These are phyloP conservation scores for Benincasa hispida DNA, from an alignment of 306 rosid species.

Conservation along the genomic window DNA sequence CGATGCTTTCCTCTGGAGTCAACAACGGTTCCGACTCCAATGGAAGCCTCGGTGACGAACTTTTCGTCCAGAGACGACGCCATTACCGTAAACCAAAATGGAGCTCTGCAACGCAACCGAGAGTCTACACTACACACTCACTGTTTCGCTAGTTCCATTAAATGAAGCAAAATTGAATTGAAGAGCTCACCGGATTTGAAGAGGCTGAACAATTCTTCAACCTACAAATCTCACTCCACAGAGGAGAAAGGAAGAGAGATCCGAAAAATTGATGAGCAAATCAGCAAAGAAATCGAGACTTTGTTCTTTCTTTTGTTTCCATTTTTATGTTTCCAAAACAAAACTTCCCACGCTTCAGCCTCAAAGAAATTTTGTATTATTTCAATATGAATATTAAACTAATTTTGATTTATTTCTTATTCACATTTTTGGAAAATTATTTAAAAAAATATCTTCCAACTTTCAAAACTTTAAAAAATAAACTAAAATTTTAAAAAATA, in stretches of 20 bases:
- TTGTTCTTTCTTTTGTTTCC: background rate
- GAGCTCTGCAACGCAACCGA: slow-evolving; percentile 1
- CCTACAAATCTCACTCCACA: background rate
- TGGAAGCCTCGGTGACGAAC: slow-evolving; percentile 3
- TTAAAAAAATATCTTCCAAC: too few relatives aligned
- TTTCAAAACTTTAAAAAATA: too few relatives aligned
- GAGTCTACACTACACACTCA: background rate
- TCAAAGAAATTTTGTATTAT: background rate
- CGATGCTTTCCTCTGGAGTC: slow-evolving; percentile 75
- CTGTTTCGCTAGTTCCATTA: slow-evolving; percentile 3
- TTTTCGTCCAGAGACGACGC: slow-evolving; percentile 51
- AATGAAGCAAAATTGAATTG: background rate
- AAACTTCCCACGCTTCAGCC: background rate
- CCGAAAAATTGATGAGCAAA: background rate
- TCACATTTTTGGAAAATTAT: too few relatives aligned
- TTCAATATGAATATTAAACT: too few relatives aligned
- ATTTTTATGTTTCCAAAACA: background rate
- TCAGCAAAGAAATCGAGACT: background rate
- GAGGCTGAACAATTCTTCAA: background rate
- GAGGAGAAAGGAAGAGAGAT: background rate
- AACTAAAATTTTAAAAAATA: too few relatives aligned
- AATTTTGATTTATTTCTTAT: too few relatives aligned
- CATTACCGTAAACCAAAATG: slow-evolving; percentile 50
- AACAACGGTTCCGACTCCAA: slow-evolving; percentile 4
- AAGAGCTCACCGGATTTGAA: background rate